A percentile compares a stretch with the other conserved stretches of the same genome.
Evolutionary conservation across 257 asterid species (phyloP).

Genomic region (Capsicum baccatum): DNA sequence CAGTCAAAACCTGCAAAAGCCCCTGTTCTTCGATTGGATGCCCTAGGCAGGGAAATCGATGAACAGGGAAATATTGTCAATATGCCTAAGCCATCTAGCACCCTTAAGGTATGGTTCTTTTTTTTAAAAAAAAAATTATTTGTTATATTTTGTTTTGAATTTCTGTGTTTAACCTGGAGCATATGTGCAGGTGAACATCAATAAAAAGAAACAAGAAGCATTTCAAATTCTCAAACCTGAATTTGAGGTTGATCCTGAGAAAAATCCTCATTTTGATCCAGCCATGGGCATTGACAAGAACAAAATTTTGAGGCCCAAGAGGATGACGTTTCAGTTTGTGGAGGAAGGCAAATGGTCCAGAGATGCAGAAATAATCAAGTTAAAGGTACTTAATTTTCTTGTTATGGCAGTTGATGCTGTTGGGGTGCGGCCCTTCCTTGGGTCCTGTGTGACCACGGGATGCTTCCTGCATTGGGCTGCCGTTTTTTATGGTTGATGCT

Average conservation of each 20-base stretch:
- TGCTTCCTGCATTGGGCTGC: neutral
- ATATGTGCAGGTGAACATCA: conserved; percentile 77
- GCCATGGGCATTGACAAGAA: conserved; percentile 81
- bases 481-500: conserved; percentile 20
- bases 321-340: conserved; percentile 83
- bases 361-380: conserved; percentile 83
- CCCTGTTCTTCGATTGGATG: conserved; percentile 96
- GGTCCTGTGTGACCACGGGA: neutral
- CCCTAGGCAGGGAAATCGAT: conserved; percentile 90
- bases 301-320: conserved; percentile 90
- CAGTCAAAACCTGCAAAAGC: conserved; percentile 93
- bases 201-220: conserved; percentile 93
- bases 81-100: conserved; percentile 80
- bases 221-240: conserved; percentile 97
- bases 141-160: conserved; percentile 18
- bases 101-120: conserved; percentile 73
- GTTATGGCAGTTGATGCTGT: neutral
- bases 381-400: conserved; percentile 57
- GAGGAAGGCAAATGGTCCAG: conserved; percentile 99
- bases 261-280: conserved; percentile 84
- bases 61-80: conserved; percentile 92
- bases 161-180: conserved; percentile 9
- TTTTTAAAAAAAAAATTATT: neutral
- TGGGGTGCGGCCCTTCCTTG: neutral
- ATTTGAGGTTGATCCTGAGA: conserved; percentile 88